Base-by-base conservation (phyloP, 2,329 filamentous ascomycete genomes). In the Aspergillus ustus region DNA sequence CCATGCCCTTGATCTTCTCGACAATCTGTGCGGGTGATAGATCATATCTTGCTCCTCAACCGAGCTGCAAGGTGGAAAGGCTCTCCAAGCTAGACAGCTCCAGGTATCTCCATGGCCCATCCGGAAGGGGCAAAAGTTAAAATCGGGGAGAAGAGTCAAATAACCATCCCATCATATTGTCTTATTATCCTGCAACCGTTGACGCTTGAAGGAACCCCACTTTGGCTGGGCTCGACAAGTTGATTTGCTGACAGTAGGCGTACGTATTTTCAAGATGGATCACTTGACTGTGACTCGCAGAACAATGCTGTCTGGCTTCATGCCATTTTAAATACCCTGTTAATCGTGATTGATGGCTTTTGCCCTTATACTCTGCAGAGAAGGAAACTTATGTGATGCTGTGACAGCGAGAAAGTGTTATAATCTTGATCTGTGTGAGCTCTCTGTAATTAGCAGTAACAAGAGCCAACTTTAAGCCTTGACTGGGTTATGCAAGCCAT, bases 221-320 rank as follows among this genome's bases (percentile, higher is more conserved):
- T 20, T 45, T 45, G n/a, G 51, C 45, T 43, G 60, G 49, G 49
- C 37, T 50, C 57, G 50, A 58, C 62, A 40, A 63, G 60, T 65
- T 44, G 52, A 65, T 59, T 59, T 60, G 55, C 57, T 52, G 44
- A 48, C 60, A 40, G 34, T 13, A 40, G 34, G 5, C 13, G 34
- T 15, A 15, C 9, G 11, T 40, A 56, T 61, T 51, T 49, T 63
- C 59, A 50, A 57, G 28, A 53, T 50, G 55, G 28, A 53, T 50
- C 55, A 53, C 20, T 49, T 48, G 57, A 50, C 60, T 61, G 52
- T 69, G 66, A 64, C 64, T 67, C 62, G 67, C 64, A 68, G 66
- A 58, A 5, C 57, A 25, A 59, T 61, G 63, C 59, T 63, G 62
- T 61, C 61, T 63, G 62, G 54, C 61, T 52, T 64, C 64, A 67